Evolutionary conservation across 2,329 filamentous ascomycete species (phyloP).

Genomic region (Colletotrichum caudatum): DNA sequence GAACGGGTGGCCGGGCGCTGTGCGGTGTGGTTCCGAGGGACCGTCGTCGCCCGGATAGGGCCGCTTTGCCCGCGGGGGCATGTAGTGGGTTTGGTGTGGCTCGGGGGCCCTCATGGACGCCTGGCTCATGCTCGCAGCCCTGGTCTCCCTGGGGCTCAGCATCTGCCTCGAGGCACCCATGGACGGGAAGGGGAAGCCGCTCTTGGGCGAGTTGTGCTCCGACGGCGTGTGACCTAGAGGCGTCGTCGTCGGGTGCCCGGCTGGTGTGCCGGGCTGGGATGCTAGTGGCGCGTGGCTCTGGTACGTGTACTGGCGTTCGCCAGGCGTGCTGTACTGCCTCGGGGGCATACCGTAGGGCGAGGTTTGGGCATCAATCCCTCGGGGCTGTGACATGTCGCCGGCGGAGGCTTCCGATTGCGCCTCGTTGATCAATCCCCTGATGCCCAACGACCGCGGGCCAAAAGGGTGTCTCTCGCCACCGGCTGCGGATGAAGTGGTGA

Average conservation of each 20-base stretch:
- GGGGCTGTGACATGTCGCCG: conserved; percentile 40
- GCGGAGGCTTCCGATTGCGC: conserved; percentile 44
- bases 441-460: conserved; percentile 47
- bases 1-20: conserved; percentile 27
- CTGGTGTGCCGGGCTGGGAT: conserved; percentile 52
- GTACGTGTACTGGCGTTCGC: conserved; percentile 43
- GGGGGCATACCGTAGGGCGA: conserved; percentile 43
- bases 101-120: conserved; percentile 46
- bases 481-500: conserved; percentile 36
- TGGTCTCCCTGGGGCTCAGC: conserved; percentile 50
- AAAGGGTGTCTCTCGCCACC: conserved; percentile 19
- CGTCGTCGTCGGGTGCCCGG: conserved; percentile 44
- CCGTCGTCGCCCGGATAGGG: conserved; percentile 27
- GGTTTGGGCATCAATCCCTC: conserved; percentile 43
- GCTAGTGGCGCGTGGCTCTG: conserved; percentile 47
- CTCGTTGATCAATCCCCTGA: conserved; percentile 56
- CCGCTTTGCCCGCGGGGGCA: conserved; percentile 44
- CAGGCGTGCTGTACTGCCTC: conserved; percentile 44
- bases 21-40: conserved; percentile 18
- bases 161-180: conserved; percentile 48
- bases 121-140: conserved; percentile 48
- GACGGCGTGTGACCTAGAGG: conserved; percentile 49
- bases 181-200: conserved; percentile 49
- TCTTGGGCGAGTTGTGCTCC: conserved; percentile 50
- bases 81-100: conserved; percentile 45